A percentile compares a stretch with the other conserved stretches of the same genome.
Evolutionary conservation across 2,329 filamentous ascomycete genomes (phyloP).

Genomic region (Cephalotrichum gorgonifer): DNA sequence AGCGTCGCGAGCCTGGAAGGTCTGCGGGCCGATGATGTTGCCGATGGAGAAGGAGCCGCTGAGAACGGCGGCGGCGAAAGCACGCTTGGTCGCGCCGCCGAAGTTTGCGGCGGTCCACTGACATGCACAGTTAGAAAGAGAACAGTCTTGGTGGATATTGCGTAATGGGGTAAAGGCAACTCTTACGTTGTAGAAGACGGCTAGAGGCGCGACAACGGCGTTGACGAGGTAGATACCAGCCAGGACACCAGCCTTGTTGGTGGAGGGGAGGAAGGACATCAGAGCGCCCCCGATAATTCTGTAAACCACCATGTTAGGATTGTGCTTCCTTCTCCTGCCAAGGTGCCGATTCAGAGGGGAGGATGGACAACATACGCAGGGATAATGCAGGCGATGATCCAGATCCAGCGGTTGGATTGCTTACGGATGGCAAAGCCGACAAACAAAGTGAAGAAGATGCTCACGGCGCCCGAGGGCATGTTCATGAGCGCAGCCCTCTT

Average conservation of each 20-base stretch:
- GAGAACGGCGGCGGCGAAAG: conserved; percentile 33
- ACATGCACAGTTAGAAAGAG: conserved; percentile 21
- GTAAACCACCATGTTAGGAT: not conserved
- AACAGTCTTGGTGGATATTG: not conserved
- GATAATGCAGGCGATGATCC: conserved; percentile 35
- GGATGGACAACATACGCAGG: conserved; percentile 26
- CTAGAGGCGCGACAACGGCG: conserved; percentile 32
- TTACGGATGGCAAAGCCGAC: conserved; percentile 36
- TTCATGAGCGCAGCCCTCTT: conserved; percentile 6
- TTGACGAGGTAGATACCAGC: conserved; percentile 41
- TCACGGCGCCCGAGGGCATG: conserved; percentile 22
- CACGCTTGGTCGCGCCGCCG: conserved; percentile 26
- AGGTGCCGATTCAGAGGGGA: not conserved
- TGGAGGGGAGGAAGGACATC: conserved; percentile 40
- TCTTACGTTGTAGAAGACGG: conserved; percentile 33
- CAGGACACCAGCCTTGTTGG: conserved; percentile 33
- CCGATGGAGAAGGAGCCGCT: conserved; percentile 26
- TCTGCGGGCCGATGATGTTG: conserved; percentile 29
- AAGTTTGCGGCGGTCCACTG: conserved; percentile 18
- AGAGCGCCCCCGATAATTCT: conserved; percentile 37
- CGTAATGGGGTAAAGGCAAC: not conserved
- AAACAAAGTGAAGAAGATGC: conserved; percentile 39
- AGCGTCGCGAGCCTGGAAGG: conserved; percentile 23
- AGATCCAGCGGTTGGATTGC: conserved; percentile 37
- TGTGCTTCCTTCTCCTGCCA: not conserved